phyloP scores from a whole-genome alignment of 352 stramenopile species.

The Globisporangium barbulae region DNA sequence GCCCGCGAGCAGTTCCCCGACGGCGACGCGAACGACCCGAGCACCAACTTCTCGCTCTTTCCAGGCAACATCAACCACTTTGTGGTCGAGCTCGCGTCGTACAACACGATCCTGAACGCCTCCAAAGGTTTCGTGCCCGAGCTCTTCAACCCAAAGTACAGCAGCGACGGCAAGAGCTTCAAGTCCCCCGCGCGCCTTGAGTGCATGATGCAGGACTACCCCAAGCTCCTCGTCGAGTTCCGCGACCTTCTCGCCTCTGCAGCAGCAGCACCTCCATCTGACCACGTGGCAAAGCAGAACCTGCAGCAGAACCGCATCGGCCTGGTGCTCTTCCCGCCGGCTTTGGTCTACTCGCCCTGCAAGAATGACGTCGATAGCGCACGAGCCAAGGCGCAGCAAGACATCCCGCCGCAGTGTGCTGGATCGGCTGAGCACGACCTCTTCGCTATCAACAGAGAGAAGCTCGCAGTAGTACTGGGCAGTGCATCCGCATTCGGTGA shows the following conservation, averaged over 20 bases:
- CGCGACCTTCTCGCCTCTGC: slow-evolving; percentile 11
- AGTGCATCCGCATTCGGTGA: slow-evolving; percentile 10
- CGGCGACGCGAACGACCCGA: slow-evolving; percentile 57
- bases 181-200: slow-evolving; percentile 65
- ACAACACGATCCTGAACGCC: slow-evolving; percentile 41
- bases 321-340: slow-evolving; percentile 51
- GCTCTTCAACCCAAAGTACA: slow-evolving; percentile 72
- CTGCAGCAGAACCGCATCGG: slow-evolving; percentile 26
- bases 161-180: slow-evolving; percentile 32
- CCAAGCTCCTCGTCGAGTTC: slow-evolving; percentile 50
- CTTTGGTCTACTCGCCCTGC: slow-evolving; percentile 68
- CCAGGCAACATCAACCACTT: slow-evolving; percentile 80
- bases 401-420: slow-evolving; percentile 61
- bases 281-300: not conserved
- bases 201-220: slow-evolving; percentile 82
- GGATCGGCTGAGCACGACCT: slow-evolving; percentile 66
- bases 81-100: slow-evolving; percentile 43
- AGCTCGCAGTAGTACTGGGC: slow-evolving; percentile 28
- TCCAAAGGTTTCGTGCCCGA: slow-evolving; percentile 60
- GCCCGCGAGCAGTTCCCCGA: slow-evolving; percentile 40
- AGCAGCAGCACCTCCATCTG: not conserved
- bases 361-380: slow-evolving; percentile 68
- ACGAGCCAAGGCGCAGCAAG: slow-evolving; percentile 40
- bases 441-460: slow-evolving; percentile 43
- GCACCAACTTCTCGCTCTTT: slow-evolving; percentile 55